Conservation (phyloP, 495 filamentous ascomycete species). For the Penicillium nucicola region DNA sequence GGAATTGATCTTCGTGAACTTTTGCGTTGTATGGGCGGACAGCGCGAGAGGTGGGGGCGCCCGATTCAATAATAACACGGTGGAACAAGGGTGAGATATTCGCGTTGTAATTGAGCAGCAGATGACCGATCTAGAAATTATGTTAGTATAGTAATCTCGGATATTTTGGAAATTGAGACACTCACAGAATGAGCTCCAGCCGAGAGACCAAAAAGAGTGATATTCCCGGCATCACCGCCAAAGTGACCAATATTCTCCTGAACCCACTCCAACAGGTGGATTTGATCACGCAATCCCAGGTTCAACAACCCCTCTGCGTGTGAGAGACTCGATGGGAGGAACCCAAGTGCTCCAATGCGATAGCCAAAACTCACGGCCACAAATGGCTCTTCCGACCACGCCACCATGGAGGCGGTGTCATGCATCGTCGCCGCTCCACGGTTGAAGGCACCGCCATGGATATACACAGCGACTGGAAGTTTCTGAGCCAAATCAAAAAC, state of each 20-base stretch:
- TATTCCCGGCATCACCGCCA: conserved; percentile 59
- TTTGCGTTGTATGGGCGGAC: conserved; percentile 52
- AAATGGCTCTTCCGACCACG: conserved; percentile 53
- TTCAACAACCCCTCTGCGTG: conserved; percentile 57
- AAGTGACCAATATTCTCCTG: conserved; percentile 55
- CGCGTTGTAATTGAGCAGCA: conserved; percentile 52
- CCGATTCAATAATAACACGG: conserved; percentile 63
- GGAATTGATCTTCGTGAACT: conserved; percentile 58
- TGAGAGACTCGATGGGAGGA: conserved; percentile 50
- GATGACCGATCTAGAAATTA: conserved; percentile 55
- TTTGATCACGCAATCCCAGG: conserved; percentile 62
- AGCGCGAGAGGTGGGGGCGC: conserved; percentile 58
- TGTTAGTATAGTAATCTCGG: background rate
- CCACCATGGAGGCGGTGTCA: conserved; percentile 48
- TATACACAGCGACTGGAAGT: conserved; percentile 58
- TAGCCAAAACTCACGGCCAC: conserved; percentile 59
- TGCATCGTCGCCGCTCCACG: conserved; percentile 35
- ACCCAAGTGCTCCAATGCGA: conserved; percentile 63
- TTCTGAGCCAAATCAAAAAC: too few relatives aligned
- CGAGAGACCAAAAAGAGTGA: conserved; percentile 62
- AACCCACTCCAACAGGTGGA: conserved; percentile 58
- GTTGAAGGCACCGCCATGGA: conserved; percentile 40
- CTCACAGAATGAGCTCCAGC: conserved; percentile 61
- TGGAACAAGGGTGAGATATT: conserved; percentile 46
- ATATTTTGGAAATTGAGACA: background rate